Conservation (phyloP, 2,329 filamentous ascomycete genomes). For the Paecilomyces dactylethromorphus region DNA sequence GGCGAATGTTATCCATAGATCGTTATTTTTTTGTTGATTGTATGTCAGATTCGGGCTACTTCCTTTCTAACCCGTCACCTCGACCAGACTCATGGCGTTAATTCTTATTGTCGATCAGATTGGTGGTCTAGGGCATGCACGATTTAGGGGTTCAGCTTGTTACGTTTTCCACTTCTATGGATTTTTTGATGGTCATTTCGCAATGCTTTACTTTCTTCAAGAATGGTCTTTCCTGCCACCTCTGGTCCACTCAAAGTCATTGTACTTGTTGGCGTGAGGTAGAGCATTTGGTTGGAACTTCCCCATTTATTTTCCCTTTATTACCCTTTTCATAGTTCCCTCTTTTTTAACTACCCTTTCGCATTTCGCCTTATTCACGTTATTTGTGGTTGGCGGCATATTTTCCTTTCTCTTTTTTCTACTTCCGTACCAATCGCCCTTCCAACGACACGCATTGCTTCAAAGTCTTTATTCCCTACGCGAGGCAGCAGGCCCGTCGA, state of each 20-base stretch:
- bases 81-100: slow-evolving; percentile 8
- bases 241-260: background rate
- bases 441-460: background rate
- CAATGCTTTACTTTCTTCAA: background rate
- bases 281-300: background rate
- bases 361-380: background rate
- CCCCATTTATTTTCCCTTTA: background rate
- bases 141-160: background rate
- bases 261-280: background rate
- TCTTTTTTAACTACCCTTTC: background rate
- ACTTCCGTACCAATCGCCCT: background rate
- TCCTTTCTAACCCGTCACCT: slow-evolving; percentile 12
- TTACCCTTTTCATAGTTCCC: background rate
- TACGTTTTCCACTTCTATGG: background rate
- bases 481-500: background rate
- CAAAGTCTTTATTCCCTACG: background rate
- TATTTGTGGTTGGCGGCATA: background rate
- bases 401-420: background rate
- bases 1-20: slow-evolving; percentile 33
- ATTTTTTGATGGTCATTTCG: background rate
- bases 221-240: background rate
- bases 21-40: slow-evolving; percentile 20
- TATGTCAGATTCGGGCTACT: slow-evolving; percentile 24
- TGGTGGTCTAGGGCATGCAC: background rate
- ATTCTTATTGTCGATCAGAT: slow-evolving; percentile 1